Conservation (phyloP, 805 yeast species). For the Saturnispora galanensis region DNA sequence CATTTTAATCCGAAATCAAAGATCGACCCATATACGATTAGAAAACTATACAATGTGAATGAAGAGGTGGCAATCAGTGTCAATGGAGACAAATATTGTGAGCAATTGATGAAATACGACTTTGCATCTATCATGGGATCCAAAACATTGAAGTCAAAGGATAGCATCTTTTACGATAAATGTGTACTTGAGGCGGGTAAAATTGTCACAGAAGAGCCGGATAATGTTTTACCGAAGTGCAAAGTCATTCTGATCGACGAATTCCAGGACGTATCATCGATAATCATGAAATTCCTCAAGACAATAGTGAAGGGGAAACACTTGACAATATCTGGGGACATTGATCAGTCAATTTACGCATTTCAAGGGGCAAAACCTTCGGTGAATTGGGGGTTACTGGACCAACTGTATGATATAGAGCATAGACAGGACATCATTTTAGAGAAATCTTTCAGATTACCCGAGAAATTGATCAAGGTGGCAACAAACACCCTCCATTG, state of each 20-base stretch:
- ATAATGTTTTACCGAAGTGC: not conserved
- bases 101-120: not conserved
- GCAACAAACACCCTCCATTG: constrained; percentile 27
- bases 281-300: constrained; percentile 36
- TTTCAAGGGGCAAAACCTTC: constrained; percentile 44
- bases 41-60: not conserved
- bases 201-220: constrained; percentile 2
- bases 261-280: constrained; percentile 58
- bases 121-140: constrained; percentile 4
- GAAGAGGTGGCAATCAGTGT: not conserved
- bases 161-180: constrained; percentile 10
- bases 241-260: constrained; percentile 47
- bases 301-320: constrained; percentile 35
- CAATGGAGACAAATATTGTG: not conserved
- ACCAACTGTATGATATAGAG: not conserved
- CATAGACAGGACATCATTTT: constrained; percentile 28
- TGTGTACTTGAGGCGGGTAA: constrained; percentile 10
- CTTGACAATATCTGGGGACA: constrained; percentile 61
- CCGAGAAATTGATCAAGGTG: constrained; percentile 44
- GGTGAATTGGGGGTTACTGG: constrained; percentile 12
- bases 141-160: constrained; percentile 4
- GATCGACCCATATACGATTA: constrained; percentile 1
- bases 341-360: constrained; percentile 58
- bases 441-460: constrained; percentile 48
- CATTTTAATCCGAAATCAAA: not conserved